phyloP scores from a whole-genome alignment of 306 rosid genomes.

The Myrica gale region DNA sequence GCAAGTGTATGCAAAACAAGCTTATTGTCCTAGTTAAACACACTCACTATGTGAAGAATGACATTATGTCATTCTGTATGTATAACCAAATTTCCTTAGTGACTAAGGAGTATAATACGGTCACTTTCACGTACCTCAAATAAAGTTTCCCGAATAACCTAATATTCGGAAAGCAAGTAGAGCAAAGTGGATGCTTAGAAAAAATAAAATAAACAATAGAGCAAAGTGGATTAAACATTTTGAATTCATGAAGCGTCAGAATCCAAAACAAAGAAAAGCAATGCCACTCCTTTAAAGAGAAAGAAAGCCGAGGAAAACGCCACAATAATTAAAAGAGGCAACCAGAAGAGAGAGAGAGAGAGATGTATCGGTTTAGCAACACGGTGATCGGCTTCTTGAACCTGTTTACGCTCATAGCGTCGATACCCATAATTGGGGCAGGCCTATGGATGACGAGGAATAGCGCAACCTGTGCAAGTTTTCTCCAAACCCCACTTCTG shows the following conservation, averaged over 20 bases:
- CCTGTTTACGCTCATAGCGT: conserved; percentile 76
- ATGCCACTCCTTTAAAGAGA: conserved; percentile 30
- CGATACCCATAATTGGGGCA: conserved; percentile 90
- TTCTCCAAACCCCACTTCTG: conserved; percentile 83
- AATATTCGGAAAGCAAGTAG: conserved; percentile 23
- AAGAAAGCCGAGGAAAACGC: conserved; percentile 26
- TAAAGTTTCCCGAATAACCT: conserved; percentile 30
- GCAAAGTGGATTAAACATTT: conserved; percentile 25
- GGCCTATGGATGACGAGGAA: conserved; percentile 92
- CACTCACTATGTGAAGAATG: conserved; percentile 16
- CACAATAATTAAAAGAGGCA: conserved; percentile 9
- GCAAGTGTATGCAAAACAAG: background rate
- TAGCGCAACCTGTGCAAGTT: conserved; percentile 73
- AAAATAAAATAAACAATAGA: no score
- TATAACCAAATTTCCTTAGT: conserved; percentile 41
- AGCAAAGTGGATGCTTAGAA: conserved; percentile 1
- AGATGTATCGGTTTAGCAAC: conserved; percentile 82
- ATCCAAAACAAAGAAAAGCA: conserved; percentile 32
- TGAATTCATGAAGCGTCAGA: conserved; percentile 24
- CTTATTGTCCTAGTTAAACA: background rate
- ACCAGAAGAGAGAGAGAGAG: conserved; percentile 1
- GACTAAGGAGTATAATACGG: conserved; percentile 43
- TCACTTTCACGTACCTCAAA: conserved; percentile 26
- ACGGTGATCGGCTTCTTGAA: conserved; percentile 87
- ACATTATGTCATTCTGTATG: conserved; percentile 20